A percentile compares a stretch with the other conserved stretches of the same genome.
phyloP scores from a whole-genome alignment of 345 rosid genomes.

The Sonneratia alba region DNA sequence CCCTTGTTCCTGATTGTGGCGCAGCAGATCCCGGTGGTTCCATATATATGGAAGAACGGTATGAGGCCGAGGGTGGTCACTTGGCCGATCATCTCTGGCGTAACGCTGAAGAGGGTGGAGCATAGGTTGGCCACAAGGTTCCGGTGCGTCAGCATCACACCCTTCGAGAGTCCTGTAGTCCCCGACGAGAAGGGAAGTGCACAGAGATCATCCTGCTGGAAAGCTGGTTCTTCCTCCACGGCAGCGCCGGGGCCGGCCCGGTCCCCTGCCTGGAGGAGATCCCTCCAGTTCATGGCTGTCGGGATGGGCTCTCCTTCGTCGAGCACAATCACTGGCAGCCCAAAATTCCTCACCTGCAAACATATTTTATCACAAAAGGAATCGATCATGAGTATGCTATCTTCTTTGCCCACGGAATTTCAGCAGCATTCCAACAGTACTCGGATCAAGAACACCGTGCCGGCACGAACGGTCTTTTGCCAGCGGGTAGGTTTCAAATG shows the following conservation, averaged over 20 bases:
- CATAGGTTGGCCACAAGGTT: conserved; percentile 83
- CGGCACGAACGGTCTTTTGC: too few relatives aligned
- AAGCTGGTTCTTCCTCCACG: conserved; percentile 7
- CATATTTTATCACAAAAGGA: neutral
- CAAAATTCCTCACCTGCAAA: conserved; percentile 47
- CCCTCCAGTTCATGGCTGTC: conserved; percentile 55
- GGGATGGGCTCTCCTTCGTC: conserved; percentile 38
- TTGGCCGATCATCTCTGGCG: conserved; percentile 60
- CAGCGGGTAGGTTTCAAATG: too few relatives aligned
- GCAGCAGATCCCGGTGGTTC: conserved; percentile 79
- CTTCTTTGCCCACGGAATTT: too few relatives aligned
- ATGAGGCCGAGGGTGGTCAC: conserved; percentile 63
- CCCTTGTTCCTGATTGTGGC: conserved; percentile 84
- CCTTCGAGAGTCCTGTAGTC: conserved; percentile 86
- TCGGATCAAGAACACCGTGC: too few relatives aligned
- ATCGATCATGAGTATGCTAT: too few relatives aligned
- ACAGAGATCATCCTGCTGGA: conserved; percentile 60
- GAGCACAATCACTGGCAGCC: conserved; percentile 45
- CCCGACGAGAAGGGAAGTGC: conserved; percentile 99
- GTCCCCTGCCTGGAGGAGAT: conserved; percentile 74
- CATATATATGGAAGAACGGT: conserved; percentile 89
- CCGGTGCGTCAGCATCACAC: conserved; percentile 80
- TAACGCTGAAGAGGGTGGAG: conserved; percentile 67
- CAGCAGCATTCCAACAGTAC: too few relatives aligned
- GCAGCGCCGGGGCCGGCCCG: conserved; percentile 21